Percentiles rank a stretch among this genome's conserved stretches.
phyloP scores from a whole-genome alignment of 2,329 filamentous ascomycete species.

The Exophiala mesophila region DNA sequence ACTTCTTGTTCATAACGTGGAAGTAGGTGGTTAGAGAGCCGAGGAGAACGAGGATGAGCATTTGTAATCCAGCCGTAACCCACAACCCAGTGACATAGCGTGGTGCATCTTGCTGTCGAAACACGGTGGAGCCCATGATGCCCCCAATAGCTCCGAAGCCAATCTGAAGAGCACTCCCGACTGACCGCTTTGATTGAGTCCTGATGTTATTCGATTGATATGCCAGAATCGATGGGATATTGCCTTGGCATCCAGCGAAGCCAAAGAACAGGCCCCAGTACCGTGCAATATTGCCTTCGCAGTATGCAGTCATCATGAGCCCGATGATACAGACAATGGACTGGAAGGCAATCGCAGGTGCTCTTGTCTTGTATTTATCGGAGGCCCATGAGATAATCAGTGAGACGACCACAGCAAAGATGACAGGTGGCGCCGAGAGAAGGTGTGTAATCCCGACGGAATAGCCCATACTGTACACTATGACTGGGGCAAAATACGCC shows the following conservation, averaged over 20 bases:
- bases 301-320: constrained; percentile 29
- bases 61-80: constrained; percentile 16
- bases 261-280: constrained; percentile 32
- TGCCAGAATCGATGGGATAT: constrained; percentile 31
- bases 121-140: constrained; percentile 25
- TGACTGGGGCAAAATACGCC: constrained; percentile 18
- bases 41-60: constrained; percentile 28
- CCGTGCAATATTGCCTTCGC: constrained; percentile 22
- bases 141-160: constrained; percentile 31
- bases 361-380: constrained; percentile 29
- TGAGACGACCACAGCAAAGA: constrained; percentile 27
- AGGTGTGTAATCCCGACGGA: constrained; percentile 27
- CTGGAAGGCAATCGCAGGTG: constrained; percentile 28
- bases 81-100: constrained; percentile 24
- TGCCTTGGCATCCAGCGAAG: constrained; percentile 29
- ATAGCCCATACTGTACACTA: constrained; percentile 30
- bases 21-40: constrained; percentile 29
- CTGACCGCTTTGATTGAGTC: constrained; percentile 28
- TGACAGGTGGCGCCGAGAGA: constrained; percentile 29
- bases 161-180: constrained; percentile 39
- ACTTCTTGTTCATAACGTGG: constrained; percentile 30
- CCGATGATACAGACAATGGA: constrained; percentile 27
- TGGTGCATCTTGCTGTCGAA: constrained; percentile 26
- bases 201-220: constrained; percentile 34
- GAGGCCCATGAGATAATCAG: constrained; percentile 27